Base-by-base conservation (phyloP, 1,139 yeast species). In the Debaryomycetaceae sp. region DNA sequence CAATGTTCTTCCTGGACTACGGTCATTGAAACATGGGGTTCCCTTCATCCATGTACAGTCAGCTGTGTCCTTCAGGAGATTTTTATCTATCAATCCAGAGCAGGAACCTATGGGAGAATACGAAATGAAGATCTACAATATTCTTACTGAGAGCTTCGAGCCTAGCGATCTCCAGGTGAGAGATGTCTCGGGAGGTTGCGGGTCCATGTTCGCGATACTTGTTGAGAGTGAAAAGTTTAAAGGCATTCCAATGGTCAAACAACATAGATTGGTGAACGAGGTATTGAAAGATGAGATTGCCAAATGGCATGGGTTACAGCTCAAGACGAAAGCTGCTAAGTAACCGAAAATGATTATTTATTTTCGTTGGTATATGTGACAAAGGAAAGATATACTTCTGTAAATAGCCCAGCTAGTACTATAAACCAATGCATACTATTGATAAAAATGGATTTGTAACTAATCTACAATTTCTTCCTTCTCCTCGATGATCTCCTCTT, bases 181-280 rank as follows among this genome's bases (percentile, higher is more conserved):
- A 52, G 99, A 93, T 61, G 84, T 91, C 5, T 84, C 95, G 24
- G 98, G 79, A 22, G 99, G 99, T 0, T 95, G 99, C 68, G 99
- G 99, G 0, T 90, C 97, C 4, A 93, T 93, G 98, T 95, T 89
- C 68, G 90, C 96, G 39, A 93, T 93, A 42, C 72, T 78, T 49
- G 80, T 95, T 22, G 87, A 83, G 37, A 85, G 96, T 46, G 73
- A 72, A 1, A 72, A 80, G 58, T 93, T 93, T 67, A 81, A 85
- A 55, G 96, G 96, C 0, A 62, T 87, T 38, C 72, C 88, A 3
- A 87, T 88, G 83, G 76, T 93, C 52, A 90, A 90, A 60, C 99
- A 93, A 65, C 99, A 93, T 60, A 77, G 96, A 50, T 65, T 91
- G 57, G 98, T 93, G 23, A 93, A 93, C 65, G 81, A 81, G 45